Base-by-base conservation (phyloP, 495 filamentous ascomycete species). In the Baudoinia panamericana region DNA sequence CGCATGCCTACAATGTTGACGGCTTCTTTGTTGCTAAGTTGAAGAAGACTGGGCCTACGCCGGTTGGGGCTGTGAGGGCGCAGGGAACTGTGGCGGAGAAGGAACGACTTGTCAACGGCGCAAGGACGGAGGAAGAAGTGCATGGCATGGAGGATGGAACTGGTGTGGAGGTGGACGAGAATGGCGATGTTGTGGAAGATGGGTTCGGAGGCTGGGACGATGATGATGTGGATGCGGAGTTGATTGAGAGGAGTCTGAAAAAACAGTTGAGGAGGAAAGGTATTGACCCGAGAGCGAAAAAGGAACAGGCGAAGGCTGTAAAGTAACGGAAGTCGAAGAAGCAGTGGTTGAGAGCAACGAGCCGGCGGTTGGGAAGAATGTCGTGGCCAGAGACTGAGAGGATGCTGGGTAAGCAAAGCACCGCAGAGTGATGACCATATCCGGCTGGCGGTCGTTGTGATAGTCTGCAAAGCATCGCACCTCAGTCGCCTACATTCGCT, bases 1-100 rank as follows among this genome's bases (percentile, higher is more conserved):
- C 88, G 0, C 88, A 96, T 51, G 70, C 82, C 30, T 87, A 88
- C 67, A 97, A 97, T 65, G 82, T 97, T 19, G 90, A 97, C 50
- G 90, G 90, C 39, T 97, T 97, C 76, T 97, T 92, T 58, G 90
- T 96, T 3, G 80, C 83, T 54, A 97, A 96, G 63, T 78, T 97
- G 56, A 88, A 92, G 65, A 97, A 97, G 73, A 73, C 71, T 21
- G 90, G 73, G 10, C 81, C 80, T 0, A 82, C 78, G 10, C 75
- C 80, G 0, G 61, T 63, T 22, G 51, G 52, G 16, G 70, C 69
- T 26, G 67, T 67, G 10, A 67, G 72, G 43, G 54, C 63, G 15
- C 62, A 50, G 13, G 58, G 54, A 13, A 60, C 45, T 16, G 51
- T 28, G 10, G 43, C 27, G 20, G 41, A 51, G 16, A 48, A 49